A percentile compares a stretch with the other conserved stretches of the same genome.
Evolutionary conservation across 148 eudicot genomes (phyloP).

Genomic region (Vaccinium vitisidaea): DNA sequence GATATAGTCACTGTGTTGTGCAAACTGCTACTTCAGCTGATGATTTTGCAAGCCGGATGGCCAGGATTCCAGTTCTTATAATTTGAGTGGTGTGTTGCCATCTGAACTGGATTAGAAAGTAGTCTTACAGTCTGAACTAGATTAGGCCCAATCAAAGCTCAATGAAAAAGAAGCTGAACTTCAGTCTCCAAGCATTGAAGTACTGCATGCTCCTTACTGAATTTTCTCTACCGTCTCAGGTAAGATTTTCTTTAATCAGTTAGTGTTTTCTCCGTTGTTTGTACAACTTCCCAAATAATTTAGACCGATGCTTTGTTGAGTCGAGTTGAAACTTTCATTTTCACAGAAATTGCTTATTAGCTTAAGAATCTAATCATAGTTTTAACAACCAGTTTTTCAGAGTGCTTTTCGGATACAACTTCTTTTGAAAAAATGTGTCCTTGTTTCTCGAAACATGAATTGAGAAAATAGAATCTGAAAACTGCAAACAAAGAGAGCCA

Average conservation of each 20-base stretch:
- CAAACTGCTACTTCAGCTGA: conserved; percentile 31
- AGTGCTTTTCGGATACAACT: background rate
- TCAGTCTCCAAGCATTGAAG: conserved; percentile 50
- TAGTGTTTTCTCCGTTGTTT: background rate
- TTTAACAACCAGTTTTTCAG: background rate
- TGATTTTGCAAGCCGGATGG: conserved; percentile 19
- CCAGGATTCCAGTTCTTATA: conserved; percentile 14
- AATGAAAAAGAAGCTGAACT: conserved; percentile 58
- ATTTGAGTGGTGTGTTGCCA: conserved; percentile 34
- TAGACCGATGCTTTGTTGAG: background rate
- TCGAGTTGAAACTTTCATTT: background rate
- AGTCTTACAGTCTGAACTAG: conserved; percentile 57
- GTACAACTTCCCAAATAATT: background rate
- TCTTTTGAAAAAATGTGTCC: background rate
- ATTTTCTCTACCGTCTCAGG: conserved; percentile 56
- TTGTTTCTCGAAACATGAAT: background rate
- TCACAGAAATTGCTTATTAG: background rate
- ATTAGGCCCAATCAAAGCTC: conserved; percentile 51
- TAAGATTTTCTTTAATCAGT: conserved; percentile 12
- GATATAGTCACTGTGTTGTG: background rate
- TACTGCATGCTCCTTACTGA: conserved; percentile 60
- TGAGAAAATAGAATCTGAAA: background rate
- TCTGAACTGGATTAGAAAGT: conserved; percentile 41
- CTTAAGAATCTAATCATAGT: background rate
- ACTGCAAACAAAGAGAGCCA: background rate